These are phyloP conservation scores for Tinospora cordifolia DNA, from an alignment of 164 flowering plant genomes.

Conservation along the genomic window DNA sequence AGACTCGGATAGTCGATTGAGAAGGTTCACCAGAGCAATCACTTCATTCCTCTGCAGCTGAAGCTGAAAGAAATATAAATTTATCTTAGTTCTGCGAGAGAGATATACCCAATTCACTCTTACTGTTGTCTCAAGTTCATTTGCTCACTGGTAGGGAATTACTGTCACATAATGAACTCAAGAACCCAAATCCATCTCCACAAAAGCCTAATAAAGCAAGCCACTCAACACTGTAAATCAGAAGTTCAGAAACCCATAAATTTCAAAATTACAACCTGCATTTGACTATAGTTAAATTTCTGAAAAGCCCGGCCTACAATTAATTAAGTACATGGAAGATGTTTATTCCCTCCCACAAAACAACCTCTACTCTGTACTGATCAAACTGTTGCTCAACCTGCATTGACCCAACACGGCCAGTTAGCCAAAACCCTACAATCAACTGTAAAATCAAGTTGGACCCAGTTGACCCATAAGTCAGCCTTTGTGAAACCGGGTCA, in stretches of 20 bases:
- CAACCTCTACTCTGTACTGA: too few relatives aligned
- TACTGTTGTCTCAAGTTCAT: neutral
- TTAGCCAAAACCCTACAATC: too few relatives aligned
- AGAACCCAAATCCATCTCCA: neutral
- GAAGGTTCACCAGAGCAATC: conserved; percentile 77
- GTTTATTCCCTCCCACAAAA: too few relatives aligned
- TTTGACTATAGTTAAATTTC: neutral
- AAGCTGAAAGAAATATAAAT: conserved; percentile 41
- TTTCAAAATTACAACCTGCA: neutral
- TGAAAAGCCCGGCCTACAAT: neutral
- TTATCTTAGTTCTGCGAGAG: neutral
- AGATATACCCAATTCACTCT: neutral
- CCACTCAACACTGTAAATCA: neutral
- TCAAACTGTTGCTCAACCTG: too few relatives aligned
- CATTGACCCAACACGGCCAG: too few relatives aligned
- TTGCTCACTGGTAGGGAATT: neutral
- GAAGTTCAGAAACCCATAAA: neutral
- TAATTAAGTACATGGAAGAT: neutral
- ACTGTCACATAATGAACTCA: neutral
- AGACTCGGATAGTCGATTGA: conserved; percentile 87
- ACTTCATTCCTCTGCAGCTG: conserved; percentile 92
- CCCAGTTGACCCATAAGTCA: too few relatives aligned
- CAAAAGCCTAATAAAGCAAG: neutral
- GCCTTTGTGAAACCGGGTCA: too few relatives aligned
- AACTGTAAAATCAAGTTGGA: too few relatives aligned